Conservation (phyloP, 2,329 filamentous ascomycete genomes). For the Stachybotrys chartarum region DNA sequence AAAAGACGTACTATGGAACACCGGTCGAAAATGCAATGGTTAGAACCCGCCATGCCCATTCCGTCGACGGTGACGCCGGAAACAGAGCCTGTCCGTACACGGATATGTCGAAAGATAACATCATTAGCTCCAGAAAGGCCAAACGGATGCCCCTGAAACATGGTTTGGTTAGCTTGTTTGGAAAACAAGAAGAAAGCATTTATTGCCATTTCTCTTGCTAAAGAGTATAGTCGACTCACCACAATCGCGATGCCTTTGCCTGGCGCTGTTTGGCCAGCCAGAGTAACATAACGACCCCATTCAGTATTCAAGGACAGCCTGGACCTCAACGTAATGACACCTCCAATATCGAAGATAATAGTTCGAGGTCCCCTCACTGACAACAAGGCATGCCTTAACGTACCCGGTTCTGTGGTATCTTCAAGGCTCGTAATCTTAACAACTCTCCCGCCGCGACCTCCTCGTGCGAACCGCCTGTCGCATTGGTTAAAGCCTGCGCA, state of each 20-base stretch:
- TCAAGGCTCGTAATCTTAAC: constrained; percentile 28
- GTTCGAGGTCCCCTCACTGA: constrained; percentile 34
- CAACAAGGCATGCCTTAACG: constrained; percentile 26
- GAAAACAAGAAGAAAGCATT: background rate
- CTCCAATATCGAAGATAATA: constrained; percentile 39
- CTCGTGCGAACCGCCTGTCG: constrained; percentile 19
- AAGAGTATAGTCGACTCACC: background rate
- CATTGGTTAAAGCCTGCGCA: background rate
- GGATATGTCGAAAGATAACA: constrained; percentile 15
- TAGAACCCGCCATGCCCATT: constrained; percentile 26
- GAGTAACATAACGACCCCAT: constrained; percentile 24
- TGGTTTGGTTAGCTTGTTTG: background rate
- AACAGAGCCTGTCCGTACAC: constrained; percentile 20
- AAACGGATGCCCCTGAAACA: constrained; percentile 17
- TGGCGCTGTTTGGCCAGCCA: constrained; percentile 42
- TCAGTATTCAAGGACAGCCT: constrained; percentile 36
- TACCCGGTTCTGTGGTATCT: constrained; percentile 20
- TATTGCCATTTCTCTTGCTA: background rate
- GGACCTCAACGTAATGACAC: constrained; percentile 36
- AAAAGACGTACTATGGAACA: constrained; percentile 17
- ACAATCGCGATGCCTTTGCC: constrained; percentile 28
- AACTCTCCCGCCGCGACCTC: constrained; percentile 26
- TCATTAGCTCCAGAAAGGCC: constrained; percentile 22
- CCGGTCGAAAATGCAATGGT: constrained; percentile 24
- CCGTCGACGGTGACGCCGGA: constrained; percentile 23